phyloP scores from a whole-genome alignment of 192 early-diverging fungal genomes.

The Umbelopsis ramanniana region DNA sequence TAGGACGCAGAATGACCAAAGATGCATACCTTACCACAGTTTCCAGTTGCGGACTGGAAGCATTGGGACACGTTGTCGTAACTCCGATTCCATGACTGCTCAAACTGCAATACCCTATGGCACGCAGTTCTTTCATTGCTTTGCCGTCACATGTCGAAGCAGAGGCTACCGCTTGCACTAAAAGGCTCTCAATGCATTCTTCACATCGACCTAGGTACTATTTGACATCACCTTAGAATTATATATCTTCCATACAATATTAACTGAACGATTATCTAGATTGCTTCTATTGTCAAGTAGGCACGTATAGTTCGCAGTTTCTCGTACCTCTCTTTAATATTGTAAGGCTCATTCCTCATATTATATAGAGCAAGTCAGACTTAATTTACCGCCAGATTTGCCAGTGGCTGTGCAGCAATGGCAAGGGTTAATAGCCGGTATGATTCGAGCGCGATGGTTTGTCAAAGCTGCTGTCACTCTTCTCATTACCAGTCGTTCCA shows the following conservation, averaged over 20 bases:
- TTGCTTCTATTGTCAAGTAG: constrained; percentile 82
- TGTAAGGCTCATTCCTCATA: neutral
- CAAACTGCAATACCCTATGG: neutral
- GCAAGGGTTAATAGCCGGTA: constrained; percentile 78
- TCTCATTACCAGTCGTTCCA: constrained; percentile 8
- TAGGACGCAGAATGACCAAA: neutral
- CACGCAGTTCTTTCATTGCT: neutral
- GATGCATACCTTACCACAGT: neutral
- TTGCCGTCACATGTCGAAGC: constrained; percentile 24
- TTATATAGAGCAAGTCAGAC: constrained; percentile 64
- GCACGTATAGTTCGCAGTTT: constrained; percentile 45
- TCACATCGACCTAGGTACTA: constrained; percentile 51
- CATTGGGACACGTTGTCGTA: too few relatives aligned
- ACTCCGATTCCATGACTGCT: too few relatives aligned
- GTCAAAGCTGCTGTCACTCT: neutral
- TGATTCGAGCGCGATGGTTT: constrained; percentile 21
- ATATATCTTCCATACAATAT: neutral
- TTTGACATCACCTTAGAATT: neutral
- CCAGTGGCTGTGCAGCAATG: constrained; percentile 94
- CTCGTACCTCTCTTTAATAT: neutral
- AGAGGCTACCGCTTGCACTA: constrained; percentile 27
- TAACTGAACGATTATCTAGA: constrained; percentile 41
- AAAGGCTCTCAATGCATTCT: constrained; percentile 34
- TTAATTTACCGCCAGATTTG: constrained; percentile 63
- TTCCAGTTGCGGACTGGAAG: too few relatives aligned